These are phyloP conservation scores for Ensete ventricosum DNA, from an alignment of 176 grass and related monocot species.

Conservation along the genomic window DNA sequence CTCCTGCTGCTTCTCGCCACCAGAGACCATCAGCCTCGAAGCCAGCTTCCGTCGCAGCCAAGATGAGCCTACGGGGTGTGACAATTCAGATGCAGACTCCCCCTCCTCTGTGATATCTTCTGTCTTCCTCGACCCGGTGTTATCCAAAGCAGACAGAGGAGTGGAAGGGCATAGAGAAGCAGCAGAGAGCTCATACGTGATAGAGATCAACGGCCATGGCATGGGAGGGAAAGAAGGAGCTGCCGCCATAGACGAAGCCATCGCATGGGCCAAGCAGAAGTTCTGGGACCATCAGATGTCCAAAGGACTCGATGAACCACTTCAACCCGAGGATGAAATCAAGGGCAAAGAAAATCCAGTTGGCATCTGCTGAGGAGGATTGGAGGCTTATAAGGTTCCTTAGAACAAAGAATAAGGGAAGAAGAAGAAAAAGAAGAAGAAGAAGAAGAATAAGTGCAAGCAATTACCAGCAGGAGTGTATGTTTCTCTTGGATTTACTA, in stretches of 20 bases:
- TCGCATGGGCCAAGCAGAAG: slow-evolving; percentile 16
- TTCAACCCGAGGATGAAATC: neutral
- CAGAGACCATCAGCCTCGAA: slow-evolving; percentile 11
- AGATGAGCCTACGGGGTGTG: neutral
- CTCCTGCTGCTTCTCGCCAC: slow-evolving; percentile 19
- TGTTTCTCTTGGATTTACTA: neutral
- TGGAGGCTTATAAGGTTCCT: neutral
- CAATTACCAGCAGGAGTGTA: neutral
- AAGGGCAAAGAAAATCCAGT: neutral
- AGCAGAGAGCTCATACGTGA: neutral
- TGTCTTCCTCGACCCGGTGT: neutral
- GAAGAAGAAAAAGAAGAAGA: neutral
- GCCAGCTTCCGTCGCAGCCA: slow-evolving; percentile 2
- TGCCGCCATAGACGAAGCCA: slow-evolving; percentile 15
- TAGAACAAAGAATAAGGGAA: too few species aligned
- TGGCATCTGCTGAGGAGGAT: neutral
- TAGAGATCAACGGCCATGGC: neutral
- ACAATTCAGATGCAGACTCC: neutral
- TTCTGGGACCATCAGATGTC: neutral
- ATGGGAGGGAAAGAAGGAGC: slow-evolving; percentile 3
- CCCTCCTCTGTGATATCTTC: slow-evolving; percentile 7
- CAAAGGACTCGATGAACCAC: neutral
- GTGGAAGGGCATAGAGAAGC: neutral
- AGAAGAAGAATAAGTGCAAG: neutral
- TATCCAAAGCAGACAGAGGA: neutral